Evolutionary conservation across 2,329 filamentous ascomycete genomes (phyloP).

Genomic region (Paraphoma sp.): DNA sequence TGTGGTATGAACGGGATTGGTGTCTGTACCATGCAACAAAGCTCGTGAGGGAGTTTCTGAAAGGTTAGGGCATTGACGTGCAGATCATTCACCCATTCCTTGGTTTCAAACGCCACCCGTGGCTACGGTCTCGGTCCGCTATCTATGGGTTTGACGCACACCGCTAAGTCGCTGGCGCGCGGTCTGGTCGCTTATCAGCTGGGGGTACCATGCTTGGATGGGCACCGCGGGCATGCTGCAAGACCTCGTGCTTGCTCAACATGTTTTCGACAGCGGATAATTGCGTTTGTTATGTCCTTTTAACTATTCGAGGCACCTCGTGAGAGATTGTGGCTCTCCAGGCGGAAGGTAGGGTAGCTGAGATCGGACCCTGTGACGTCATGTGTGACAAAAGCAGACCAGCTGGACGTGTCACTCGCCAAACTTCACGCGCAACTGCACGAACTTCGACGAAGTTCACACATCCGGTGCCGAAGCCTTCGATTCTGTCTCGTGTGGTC

Average conservation of each 20-base stretch:
- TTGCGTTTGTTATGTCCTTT: not conserved
- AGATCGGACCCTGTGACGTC: not conserved
- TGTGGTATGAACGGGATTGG: not conserved
- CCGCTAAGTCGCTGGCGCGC: not conserved
- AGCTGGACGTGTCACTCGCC: not conserved
- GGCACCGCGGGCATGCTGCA: not conserved
- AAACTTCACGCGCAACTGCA: not conserved
- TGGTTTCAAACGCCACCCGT: not conserved
- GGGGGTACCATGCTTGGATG: not conserved
- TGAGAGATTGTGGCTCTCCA: not conserved
- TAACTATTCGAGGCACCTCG: not conserved
- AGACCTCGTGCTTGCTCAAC: not conserved
- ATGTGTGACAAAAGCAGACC: not conserved
- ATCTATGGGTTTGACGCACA: not conserved
- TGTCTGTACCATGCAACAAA: not conserved
- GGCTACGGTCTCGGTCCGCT: not conserved
- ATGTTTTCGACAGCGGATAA: not conserved
- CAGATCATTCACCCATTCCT: not conserved
- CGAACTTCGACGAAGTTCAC: too few species aligned
- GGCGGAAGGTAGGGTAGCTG: not conserved
- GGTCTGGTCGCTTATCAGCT: not conserved
- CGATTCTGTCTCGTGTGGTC: too few species aligned
- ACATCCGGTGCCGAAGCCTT: too few species aligned
- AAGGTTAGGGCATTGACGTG: not conserved
- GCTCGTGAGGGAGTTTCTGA: not conserved